Conservation (phyloP, 2,329 filamentous ascomycete genomes). For the Lecanicillium sp. region DNA sequence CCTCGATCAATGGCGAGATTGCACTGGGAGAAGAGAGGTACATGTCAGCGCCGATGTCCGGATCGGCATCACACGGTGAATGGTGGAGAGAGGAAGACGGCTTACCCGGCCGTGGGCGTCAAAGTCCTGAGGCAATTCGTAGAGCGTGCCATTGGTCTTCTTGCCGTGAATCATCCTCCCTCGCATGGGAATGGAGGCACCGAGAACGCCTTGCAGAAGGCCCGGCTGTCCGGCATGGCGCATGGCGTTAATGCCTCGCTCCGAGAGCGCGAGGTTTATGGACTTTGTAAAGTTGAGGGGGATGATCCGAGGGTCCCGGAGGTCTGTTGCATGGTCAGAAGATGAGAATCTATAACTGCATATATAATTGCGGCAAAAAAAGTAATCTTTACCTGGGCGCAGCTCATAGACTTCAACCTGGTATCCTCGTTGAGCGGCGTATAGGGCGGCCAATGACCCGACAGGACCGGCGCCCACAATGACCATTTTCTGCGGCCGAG, state of each 20-base stretch:
- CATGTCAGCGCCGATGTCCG: not conserved
- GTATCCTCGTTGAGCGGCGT: constrained; percentile 82
- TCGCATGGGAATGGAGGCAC: constrained; percentile 82
- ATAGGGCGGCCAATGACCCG: constrained; percentile 83
- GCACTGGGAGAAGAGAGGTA: constrained; percentile 46
- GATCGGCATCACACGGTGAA: not conserved
- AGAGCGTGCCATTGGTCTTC: constrained; percentile 57
- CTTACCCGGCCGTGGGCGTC: constrained; percentile 79
- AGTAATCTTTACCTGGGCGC: constrained; percentile 64
- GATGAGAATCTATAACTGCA: too few species aligned
- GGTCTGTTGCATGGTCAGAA: constrained; percentile 51
- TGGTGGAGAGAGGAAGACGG: constrained; percentile 5
- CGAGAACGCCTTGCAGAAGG: constrained; percentile 68
- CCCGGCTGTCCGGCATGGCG: constrained; percentile 58
- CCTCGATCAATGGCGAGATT: constrained; percentile 84
- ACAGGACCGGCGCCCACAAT: constrained; percentile 92
- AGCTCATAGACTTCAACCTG: constrained; percentile 93
- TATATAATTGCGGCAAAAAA: too few species aligned
- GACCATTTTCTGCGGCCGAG: constrained; percentile 58
- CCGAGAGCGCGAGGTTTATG: constrained; percentile 94
- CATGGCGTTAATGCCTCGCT: constrained; percentile 88
- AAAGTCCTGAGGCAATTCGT: constrained; percentile 81
- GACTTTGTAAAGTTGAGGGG: constrained; percentile 95
- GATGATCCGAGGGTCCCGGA: constrained; percentile 73
- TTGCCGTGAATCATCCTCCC: constrained; percentile 92